phyloP scores from a whole-genome alignment of 768 basidiomycete genomes.

The Multifurca ochricompacta region DNA sequence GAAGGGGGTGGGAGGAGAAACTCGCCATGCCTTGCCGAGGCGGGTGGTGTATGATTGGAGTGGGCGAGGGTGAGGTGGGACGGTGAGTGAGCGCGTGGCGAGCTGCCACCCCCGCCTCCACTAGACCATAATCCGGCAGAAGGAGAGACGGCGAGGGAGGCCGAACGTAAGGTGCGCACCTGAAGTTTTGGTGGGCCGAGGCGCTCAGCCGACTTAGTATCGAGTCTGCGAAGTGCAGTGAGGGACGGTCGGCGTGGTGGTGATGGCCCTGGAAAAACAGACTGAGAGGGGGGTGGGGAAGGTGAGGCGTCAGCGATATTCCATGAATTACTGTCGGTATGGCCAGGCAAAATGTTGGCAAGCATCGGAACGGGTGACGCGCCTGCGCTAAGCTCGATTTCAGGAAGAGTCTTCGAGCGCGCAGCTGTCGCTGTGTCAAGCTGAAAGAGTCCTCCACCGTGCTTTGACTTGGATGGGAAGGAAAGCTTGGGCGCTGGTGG shows the following conservation, averaged over 20 bases:
- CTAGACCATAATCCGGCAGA: constrained; percentile 20
- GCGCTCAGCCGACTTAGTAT: constrained; percentile 51
- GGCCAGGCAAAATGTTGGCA: constrained; percentile 32
- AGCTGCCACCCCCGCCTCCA: neutral
- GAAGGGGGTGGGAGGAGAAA: constrained; percentile 28
- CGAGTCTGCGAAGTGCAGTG: constrained; percentile 52
- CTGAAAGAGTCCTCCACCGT: constrained; percentile 53
- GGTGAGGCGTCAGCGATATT: constrained; percentile 41
- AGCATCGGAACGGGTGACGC: constrained; percentile 53
- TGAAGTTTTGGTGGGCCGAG: constrained; percentile 51
- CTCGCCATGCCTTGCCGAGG: constrained; percentile 42
- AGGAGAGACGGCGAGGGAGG: constrained; percentile 50
- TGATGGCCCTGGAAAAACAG: constrained; percentile 43
- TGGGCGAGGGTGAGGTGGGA: constrained; percentile 53
- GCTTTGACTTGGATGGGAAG: constrained; percentile 24
- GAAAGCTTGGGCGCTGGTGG: constrained; percentile 16
- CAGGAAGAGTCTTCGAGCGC: constrained; percentile 44
- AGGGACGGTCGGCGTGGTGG: constrained; percentile 53
- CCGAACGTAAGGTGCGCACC: constrained; percentile 53
- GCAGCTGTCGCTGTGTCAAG: constrained; percentile 52
- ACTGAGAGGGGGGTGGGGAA: constrained; percentile 61
- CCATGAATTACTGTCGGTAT: constrained; percentile 34
- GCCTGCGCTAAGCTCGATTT: constrained; percentile 42
- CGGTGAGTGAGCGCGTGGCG: constrained; percentile 39
- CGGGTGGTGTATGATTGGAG: constrained; percentile 52